A percentile compares a stretch with the other conserved stretches of the same genome.
phyloP scores from a whole-genome alignment of 306 rosid genomes.

The Hylodesmum podocarpum region DNA sequence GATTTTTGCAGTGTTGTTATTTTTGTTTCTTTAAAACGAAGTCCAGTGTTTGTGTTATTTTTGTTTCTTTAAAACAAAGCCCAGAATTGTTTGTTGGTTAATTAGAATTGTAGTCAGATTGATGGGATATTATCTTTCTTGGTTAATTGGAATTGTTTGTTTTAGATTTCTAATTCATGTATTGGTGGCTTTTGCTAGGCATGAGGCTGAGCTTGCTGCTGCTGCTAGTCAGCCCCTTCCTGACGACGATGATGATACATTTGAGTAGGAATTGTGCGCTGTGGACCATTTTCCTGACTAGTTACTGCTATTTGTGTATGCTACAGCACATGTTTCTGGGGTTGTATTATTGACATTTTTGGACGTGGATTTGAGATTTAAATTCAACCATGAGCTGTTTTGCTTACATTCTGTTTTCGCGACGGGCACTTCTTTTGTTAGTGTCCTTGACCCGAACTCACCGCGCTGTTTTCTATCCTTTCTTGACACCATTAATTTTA shows the following conservation, averaged over 20 bases:
- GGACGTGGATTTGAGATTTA: slow-evolving; percentile 13
- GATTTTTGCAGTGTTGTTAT: no score
- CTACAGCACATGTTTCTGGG: slow-evolving; percentile 1
- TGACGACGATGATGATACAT: slow-evolving; percentile 69
- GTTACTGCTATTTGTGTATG: slow-evolving; percentile 21
- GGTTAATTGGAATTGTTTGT: neutral
- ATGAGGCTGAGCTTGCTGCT: slow-evolving; percentile 58
- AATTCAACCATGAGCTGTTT: slow-evolving; percentile 2
- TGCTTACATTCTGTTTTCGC: neutral
- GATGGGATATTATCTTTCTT: no score
- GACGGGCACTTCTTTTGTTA: no score
- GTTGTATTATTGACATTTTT: neutral
- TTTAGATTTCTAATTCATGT: neutral
- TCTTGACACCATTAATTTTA: no score
- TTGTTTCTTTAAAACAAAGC: no score
- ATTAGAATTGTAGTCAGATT: no score
- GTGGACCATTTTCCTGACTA: neutral
- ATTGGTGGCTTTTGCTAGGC: slow-evolving; percentile 43
- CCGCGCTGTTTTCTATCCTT: no score
- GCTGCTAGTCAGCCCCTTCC: slow-evolving; percentile 83
- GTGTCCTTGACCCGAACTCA: no score
- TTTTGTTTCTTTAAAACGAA: no score
- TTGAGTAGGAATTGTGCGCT: slow-evolving; percentile 39
- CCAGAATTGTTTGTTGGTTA: no score
- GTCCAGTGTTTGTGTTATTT: no score